phyloP scores from a whole-genome alignment of 257 asterid species.

The Penstemon barbatus region DNA sequence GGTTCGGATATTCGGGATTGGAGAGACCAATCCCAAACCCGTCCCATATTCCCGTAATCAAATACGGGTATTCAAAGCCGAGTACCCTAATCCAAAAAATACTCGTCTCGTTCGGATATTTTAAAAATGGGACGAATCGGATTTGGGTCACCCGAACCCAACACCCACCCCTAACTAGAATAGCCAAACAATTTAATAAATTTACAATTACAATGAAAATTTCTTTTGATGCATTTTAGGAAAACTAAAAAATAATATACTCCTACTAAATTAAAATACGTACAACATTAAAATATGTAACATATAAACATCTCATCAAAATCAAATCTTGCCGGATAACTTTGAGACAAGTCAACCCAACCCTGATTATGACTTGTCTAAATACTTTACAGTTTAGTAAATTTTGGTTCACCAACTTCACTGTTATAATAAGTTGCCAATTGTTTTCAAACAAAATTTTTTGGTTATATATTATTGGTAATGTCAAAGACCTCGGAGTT shows the following conservation, averaged over 20 bases:
- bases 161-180: too few relatives aligned
- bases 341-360: background rate
- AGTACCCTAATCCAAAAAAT: too few relatives aligned
- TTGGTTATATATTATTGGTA: background rate
- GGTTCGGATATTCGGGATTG: too few relatives aligned
- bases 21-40: too few relatives aligned
- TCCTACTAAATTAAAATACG: background rate
- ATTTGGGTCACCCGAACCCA: too few relatives aligned
- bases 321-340: background rate
- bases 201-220: too few relatives aligned
- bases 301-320: background rate
- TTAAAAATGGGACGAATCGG: too few relatives aligned
- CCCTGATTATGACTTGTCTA: constrained; percentile 22
- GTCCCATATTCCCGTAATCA: too few relatives aligned
- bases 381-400: constrained; percentile 10
- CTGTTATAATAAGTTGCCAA: constrained; percentile 3
- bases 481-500: background rate
- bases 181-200: background rate
- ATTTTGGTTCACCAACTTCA: constrained; percentile 21
- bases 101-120: too few relatives aligned
- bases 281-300: too few relatives aligned
- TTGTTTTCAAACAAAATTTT: background rate
- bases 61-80: too few relatives aligned
- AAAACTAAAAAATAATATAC: background rate
- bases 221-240: background rate